A percentile compares a stretch with the other conserved stretches of the same genome.
Evolutionary conservation across 352 stramenopile species (phyloP).

Genomic region (Elongisporangium prolatum): DNA sequence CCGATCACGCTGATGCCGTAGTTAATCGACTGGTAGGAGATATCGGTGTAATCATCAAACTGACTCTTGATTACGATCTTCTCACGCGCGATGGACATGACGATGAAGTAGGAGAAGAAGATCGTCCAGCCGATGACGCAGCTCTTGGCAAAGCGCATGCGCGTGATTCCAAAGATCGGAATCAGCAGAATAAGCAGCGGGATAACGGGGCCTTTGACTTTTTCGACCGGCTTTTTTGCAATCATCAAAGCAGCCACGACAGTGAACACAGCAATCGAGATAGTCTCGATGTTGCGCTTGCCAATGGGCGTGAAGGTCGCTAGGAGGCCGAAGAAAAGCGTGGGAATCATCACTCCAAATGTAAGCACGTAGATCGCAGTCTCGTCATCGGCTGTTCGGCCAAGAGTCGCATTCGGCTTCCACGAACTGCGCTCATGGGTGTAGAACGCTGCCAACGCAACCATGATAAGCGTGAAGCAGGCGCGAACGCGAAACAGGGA

Average conservation of each 20-base stretch:
- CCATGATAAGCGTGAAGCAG: conserved; percentile 52
- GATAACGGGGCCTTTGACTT: conserved; percentile 58
- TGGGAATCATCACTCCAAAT: conserved; percentile 59
- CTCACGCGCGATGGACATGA: conserved; percentile 46
- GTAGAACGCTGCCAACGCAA: conserved; percentile 55
- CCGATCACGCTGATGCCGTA: conserved; percentile 77
- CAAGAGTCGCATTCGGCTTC: conserved; percentile 17
- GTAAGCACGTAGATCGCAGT: conserved; percentile 40
- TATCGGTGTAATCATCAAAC: conserved; percentile 70
- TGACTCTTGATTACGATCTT: conserved; percentile 21
- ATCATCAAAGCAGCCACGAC: conserved; percentile 64
- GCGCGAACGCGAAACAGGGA: conserved; percentile 50
- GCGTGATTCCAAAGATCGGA: conserved; percentile 79
- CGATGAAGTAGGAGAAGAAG: conserved; percentile 61
- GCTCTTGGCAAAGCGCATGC: conserved; percentile 76
- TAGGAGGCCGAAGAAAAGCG: conserved; percentile 47
- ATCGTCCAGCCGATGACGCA: conserved; percentile 67
- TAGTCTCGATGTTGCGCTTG: conserved; percentile 50
- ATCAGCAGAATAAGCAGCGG: conserved; percentile 80
- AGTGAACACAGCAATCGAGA: conserved; percentile 56
- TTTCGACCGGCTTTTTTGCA: conserved; percentile 74
- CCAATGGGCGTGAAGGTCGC: conserved; percentile 46
- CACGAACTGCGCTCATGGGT: conserved; percentile 50
- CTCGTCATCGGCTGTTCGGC: conserved; percentile 35
- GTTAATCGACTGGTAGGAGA: conserved; percentile 82